Percentiles rank a stretch among this genome's conserved stretches.
These are phyloP conservation scores for Pythium oligandrum DNA, from an alignment of 352 stramenopile genomes.

Conservation along the genomic window DNA sequence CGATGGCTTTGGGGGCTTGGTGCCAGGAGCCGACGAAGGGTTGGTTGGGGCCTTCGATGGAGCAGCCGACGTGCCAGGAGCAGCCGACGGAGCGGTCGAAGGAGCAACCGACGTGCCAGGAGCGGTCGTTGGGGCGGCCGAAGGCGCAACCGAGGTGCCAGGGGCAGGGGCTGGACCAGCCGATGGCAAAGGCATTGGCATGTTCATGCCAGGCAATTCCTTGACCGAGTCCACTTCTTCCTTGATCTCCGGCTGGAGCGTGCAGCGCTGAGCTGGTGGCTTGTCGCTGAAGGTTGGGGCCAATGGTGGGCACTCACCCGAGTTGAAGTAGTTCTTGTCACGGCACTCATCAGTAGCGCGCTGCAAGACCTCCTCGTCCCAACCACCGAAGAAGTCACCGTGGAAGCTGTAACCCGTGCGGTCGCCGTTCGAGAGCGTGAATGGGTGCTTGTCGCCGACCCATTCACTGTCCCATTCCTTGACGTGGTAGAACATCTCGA, in stretches of 20 bases:
- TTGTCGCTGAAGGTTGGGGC: constrained; percentile 30
- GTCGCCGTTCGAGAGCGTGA: constrained; percentile 45
- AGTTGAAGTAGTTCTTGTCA: constrained; percentile 50
- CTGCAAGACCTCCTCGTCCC: constrained; percentile 37
- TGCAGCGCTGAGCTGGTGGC: constrained; percentile 27
- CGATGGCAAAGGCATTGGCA: too few species aligned
- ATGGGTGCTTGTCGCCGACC: constrained; percentile 36
- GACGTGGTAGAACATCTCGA: constrained; percentile 48
- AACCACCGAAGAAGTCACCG: constrained; percentile 51
- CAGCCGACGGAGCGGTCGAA: too few species aligned
- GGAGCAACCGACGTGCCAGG: too few species aligned
- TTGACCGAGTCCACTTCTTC: constrained; percentile 24
- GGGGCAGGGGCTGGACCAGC: too few species aligned
- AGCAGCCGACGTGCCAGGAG: too few species aligned
- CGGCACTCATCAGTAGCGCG: constrained; percentile 34
- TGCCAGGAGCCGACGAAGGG: too few species aligned
- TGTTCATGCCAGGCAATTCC: constrained; percentile 13
- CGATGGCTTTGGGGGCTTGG: too few species aligned
- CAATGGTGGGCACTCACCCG: constrained; percentile 34
- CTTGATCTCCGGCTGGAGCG: constrained; percentile 26
- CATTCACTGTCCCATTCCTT: constrained; percentile 43
- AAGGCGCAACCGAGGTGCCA: too few species aligned
- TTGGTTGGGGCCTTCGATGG: too few species aligned
- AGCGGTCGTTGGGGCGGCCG: too few species aligned
- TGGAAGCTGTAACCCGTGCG: constrained; percentile 43